Base-by-base conservation (phyloP, 1,284 basidiomycete genomes). In the Microbotryum lychnidis-dioicae region DNA sequence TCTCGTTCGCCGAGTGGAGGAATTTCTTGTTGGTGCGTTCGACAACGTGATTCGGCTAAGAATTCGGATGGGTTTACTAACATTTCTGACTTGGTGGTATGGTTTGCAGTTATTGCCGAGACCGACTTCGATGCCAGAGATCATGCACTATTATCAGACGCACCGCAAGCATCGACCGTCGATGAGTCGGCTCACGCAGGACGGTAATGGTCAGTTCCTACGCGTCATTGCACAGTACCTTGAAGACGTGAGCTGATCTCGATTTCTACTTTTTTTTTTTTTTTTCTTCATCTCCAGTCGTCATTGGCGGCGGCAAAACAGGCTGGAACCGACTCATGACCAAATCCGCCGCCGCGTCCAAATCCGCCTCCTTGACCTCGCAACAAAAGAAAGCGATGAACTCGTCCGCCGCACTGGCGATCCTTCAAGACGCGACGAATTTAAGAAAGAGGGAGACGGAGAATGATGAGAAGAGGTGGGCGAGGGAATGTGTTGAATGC, bases 1-100 rank as follows among this genome's bases (percentile, higher is more conserved):
- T 96, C 73, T 84, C 80, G 62, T 97, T 93, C 76, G 79, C 80
- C 60, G 87, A 94, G 72, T 96, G 94, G 75, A 80, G 92, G 55
- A 87, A 94, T 77, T 93, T 91, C 75, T 80, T 97, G 56, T 80
- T 96, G 56, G 81, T 66, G 25, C 31, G 66, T 56, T 29, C 4
- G 27, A 6, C 6, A 21, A 50, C 37, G 37, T 18, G 48, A 50
- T 23, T 23, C n/a, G 12, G 48, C 12, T 23, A 16, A 14, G 27
- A 12, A 20, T 6, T 23, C 20, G 21, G 23, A 27, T 50, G 20
- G 2, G 21, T 1, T 18, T 6, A 42, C 14, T 42, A 4, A 42
- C 37, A 14, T 42, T 42, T 42, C 8, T 6, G 10, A 5, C 16
- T 5, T 37, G 9, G 23, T 20, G 25, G 3, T 55, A 5, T 5